These are phyloP conservation scores for Penicillium crystallinum DNA, from an alignment of 495 filamentous ascomycete genomes.

Conservation along the genomic window DNA sequence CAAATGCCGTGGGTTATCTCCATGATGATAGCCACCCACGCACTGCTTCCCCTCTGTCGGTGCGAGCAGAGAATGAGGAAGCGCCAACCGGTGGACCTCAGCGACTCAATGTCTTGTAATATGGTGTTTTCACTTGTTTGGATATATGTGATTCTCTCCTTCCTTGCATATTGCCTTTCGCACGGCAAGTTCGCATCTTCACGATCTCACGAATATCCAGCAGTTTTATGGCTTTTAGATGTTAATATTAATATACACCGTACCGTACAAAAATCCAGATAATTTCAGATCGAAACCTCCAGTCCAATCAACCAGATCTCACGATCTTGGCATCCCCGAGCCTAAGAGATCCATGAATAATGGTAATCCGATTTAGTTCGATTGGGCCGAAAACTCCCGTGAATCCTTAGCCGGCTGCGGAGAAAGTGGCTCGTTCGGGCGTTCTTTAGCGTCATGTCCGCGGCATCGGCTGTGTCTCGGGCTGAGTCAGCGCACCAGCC, in stretches of 20 bases:
- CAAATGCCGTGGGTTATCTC: constrained; percentile 3
- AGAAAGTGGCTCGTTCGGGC: constrained; percentile 9
- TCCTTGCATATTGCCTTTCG: constrained; percentile 2
- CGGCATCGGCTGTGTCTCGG: constrained; percentile 17
- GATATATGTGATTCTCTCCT: constrained; percentile 6
- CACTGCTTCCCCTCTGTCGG: constrained; percentile 15
- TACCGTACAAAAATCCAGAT: too few relatives aligned
- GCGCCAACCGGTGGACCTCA: constrained; percentile 9
- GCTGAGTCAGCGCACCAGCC: constrained; percentile 28
- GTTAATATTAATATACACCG: constrained; percentile 1
- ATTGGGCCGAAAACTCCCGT: constrained; percentile 28
- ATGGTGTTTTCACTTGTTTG: constrained; percentile 1
- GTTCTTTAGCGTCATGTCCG: background rate
- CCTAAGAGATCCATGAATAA: constrained; percentile 3
- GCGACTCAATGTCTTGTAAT: constrained; percentile 14
- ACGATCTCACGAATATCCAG: constrained; percentile 19
- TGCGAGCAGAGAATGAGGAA: constrained; percentile 7
- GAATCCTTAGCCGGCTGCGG: constrained; percentile 20
- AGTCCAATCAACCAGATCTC: background rate
- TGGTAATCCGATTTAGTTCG: constrained; percentile 7
- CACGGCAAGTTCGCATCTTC: background rate
- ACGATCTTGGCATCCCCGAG: background rate
- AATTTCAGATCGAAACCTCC: background rate
- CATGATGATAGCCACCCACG: constrained; percentile 12
- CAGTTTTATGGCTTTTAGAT: background rate